Evolutionary conservation across 2,329 filamentous ascomycete species (phyloP), one percentile per base, ranked within the genome.

Genomic region (Nemania diffusa): DNA sequence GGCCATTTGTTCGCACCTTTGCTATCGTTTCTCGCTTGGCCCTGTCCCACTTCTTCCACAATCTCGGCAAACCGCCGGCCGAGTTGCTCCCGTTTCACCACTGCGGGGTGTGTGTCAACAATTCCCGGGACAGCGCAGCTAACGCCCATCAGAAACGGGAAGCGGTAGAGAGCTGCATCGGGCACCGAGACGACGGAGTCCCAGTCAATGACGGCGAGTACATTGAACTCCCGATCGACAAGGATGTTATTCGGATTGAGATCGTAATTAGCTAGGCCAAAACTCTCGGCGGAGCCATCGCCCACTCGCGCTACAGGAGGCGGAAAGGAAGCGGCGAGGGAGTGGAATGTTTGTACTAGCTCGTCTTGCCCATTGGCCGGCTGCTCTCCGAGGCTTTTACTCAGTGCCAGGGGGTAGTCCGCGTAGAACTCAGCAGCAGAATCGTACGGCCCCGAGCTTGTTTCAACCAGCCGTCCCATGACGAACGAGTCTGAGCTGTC

Each of bases 181-280:
- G 40, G 40, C 17, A n/a, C 40, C 17, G 40, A 44, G 40, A 44
- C 40, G 40, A 44, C 40, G 2, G 40, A 44, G 40, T 44, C 40
- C 40, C 15, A 44, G 40, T 44, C 40, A 44, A 44, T 44, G 40
- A 44, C 40, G 40, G 40, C 40, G 40, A 44, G 40, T 44, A 44
- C 40, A 15, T 44, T 44, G 40, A 44, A 44, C 40, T 44, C 40
- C 40, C 40, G 15, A 44, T 44, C 40, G 40, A 44, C 40, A n/a
- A 44, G 40, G 40, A 44, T n/a, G 17, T n/a, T 44, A 44, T 44
- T 44, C 15, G 40, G 40, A 44, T 44, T 44, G 40, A 44, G 40
- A 44, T 44, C 40, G 17, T 44, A 44, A 15, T 44, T 44, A 44
- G 17, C 40, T 44, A 44, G 40, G 15, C 40, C 40, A 44, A 44